A percentile compares a stretch with the other conserved stretches of the same genome.
phyloP scores from a whole-genome alignment of 495 filamentous ascomycete genomes.

The Amniculicola lignicola region DNA sequence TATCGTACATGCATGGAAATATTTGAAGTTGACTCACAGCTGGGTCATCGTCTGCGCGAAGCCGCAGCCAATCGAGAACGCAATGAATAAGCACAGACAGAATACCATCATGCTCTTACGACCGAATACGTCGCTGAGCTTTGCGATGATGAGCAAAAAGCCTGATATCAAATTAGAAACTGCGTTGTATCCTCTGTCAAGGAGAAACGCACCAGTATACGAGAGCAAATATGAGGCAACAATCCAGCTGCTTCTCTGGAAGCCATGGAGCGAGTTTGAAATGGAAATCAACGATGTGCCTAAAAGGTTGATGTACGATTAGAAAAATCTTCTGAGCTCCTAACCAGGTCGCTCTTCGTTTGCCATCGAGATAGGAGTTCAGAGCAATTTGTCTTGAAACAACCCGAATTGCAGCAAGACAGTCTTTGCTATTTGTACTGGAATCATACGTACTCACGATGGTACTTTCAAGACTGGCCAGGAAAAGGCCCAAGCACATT shows the following conservation, averaged over 20 bases:
- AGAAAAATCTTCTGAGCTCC: too few relatives aligned
- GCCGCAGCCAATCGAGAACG: slow-evolving; percentile 16
- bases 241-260: slow-evolving; percentile 56
- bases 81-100: slow-evolving; percentile 38
- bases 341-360: too few relatives aligned
- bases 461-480: slow-evolving; percentile 3
- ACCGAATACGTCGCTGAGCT: slow-evolving; percentile 38
- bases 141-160: slow-evolving; percentile 13
- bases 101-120: slow-evolving; percentile 35
- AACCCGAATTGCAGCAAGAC: too few relatives aligned
- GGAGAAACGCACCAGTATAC: slow-evolving; percentile 48
- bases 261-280: slow-evolving; percentile 51
- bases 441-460: slow-evolving; percentile 9
- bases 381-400: too few relatives aligned
- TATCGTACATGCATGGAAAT: not conserved
- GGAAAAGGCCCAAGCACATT: slow-evolving; percentile 9
- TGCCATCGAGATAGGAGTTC: too few relatives aligned
- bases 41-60: slow-evolving; percentile 31
- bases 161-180: not conserved
- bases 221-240: slow-evolving; percentile 56
- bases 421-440: too few relatives aligned
- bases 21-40: slow-evolving; percentile 36
- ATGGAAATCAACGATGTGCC: slow-evolving; percentile 58
- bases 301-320: too few relatives aligned
- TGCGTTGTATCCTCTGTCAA: not conserved